Conservation (phyloP, 371 early-diverging fungal genomes). For the Caulochytrium protostelioides region DNA sequence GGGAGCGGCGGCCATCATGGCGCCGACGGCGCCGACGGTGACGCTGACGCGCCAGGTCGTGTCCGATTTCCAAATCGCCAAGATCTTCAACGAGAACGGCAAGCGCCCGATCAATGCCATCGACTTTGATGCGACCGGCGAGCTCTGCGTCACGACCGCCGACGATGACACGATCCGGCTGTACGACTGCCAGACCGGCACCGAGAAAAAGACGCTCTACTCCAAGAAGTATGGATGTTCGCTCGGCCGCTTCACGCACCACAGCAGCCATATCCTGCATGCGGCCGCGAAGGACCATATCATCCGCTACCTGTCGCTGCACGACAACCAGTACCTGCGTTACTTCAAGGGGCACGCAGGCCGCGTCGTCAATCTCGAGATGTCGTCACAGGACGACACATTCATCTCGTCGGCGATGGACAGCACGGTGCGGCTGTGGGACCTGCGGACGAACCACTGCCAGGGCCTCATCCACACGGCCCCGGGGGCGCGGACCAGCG, state of each 20-base stretch:
- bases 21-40: too few relatives aligned
- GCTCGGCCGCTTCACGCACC: slow-evolving; percentile 63
- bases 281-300: slow-evolving; percentile 82
- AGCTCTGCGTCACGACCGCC: slow-evolving; percentile 45
- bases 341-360: slow-evolving; percentile 71
- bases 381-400: slow-evolving; percentile 53
- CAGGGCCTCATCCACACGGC: slow-evolving; percentile 11
- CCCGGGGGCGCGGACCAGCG: slow-evolving; percentile 25
- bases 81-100: slow-evolving; percentile 46
- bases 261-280: slow-evolving; percentile 47
- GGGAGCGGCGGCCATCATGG: too few relatives aligned
- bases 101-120: slow-evolving; percentile 42
- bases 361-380: slow-evolving; percentile 48
- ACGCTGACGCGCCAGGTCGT: too few relatives aligned
- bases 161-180: slow-evolving; percentile 60
- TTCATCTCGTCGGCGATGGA: slow-evolving; percentile 50
- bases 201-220: slow-evolving; percentile 6
- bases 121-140: slow-evolving; percentile 50
- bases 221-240: slow-evolving; percentile 66
- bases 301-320: slow-evolving; percentile 67
- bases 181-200: slow-evolving; percentile 47
- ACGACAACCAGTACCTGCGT: slow-evolving; percentile 74
- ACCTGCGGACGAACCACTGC: slow-evolving; percentile 19
- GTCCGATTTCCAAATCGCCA: slow-evolving; percentile 27
- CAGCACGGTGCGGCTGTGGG: slow-evolving; percentile 57